Evolutionary conservation across 805 yeast species (phyloP).

Genomic region (Saccharomycopsis capsularis): DNA sequence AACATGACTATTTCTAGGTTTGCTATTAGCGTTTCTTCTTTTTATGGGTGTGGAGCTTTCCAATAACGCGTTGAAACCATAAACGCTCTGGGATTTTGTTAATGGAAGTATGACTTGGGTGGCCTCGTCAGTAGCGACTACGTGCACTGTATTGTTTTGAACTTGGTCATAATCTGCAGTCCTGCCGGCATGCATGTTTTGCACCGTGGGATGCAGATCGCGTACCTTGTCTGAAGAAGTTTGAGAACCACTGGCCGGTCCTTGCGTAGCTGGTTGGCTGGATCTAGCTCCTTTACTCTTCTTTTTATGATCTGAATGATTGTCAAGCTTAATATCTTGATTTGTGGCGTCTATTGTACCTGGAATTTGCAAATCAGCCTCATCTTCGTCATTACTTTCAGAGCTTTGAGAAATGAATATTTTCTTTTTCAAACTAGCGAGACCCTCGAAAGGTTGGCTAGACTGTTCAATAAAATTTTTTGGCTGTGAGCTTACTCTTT

Average conservation of each 20-base stretch:
- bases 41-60: not conserved
- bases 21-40: not conserved
- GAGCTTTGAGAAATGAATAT: slow-evolving; percentile 7
- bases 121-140: not conserved
- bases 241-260: not conserved
- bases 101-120: not conserved
- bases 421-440: not conserved
- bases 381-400: slow-evolving; percentile 5
- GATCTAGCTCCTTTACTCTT: not conserved
- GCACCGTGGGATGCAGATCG: not conserved
- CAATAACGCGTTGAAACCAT: too few species aligned
- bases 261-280: not conserved
- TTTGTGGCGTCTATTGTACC: slow-evolving; percentile 12
- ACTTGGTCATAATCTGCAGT: too few species aligned
- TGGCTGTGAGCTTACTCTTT: not conserved
- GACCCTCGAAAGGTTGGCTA: not conserved
- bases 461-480: not conserved
- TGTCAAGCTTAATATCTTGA: not conserved
- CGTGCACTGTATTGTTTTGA: too few species aligned
- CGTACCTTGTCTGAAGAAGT: not conserved
- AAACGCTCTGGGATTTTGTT: not conserved
- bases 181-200: not conserved
- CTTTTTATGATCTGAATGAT: not conserved
- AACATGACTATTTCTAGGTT: too few species aligned
- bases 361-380: slow-evolving; percentile 17